Evolutionary conservation across 2,329 filamentous ascomycete genomes (phyloP), one percentile per base, ranked within the genome.

Genomic region (Aspergillus oerlinghausenensis): DNA sequence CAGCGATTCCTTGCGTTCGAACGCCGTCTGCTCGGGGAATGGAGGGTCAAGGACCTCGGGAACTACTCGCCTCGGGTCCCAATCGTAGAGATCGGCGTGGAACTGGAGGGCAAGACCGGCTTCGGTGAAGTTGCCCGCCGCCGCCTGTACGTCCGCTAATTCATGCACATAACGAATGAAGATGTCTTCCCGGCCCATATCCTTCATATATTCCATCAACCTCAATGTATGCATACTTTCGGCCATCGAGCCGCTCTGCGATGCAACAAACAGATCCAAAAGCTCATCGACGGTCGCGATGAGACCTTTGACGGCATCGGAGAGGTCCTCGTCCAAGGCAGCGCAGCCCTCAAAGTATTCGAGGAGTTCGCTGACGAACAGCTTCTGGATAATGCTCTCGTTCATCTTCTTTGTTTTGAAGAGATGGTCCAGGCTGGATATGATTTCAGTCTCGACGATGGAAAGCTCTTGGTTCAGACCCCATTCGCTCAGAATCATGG

Each of bases 401-500:
- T 89, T 95, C 68, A 96, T 80, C 5, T 88, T 86, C 75, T 92
- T 94, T 7, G 88, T 84, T 75, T 97, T 96, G 80, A 97, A 97
- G 52, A 96, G 84, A 25, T 83, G 81, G 70, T 99, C 94, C 54
- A 99, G 77, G 63, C 90, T 95, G 67, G 97, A 93, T 65, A 99
- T 96, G 79, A 97, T 92, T 73, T 97, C 94, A 2, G 92, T 94
- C 73, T 97, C 92, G 52, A 99, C 89, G 50, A 94, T 86, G 2
- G 88, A 88, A 50, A 99, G 77, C 70, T 97, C 93, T 70, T 96
- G 90, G 70, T 92, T 97, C 61, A 99, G 76, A 17, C 92, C 92
- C 94, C 94, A 99, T 74, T 99, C 94, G 75, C 92, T 96, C 63
- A 97, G 87, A 67, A 99, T 96, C 94, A 99, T 99, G 2, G 92